Conservation (phyloP, 495 filamentous ascomycete species). For the Tuber aestivum region DNA sequence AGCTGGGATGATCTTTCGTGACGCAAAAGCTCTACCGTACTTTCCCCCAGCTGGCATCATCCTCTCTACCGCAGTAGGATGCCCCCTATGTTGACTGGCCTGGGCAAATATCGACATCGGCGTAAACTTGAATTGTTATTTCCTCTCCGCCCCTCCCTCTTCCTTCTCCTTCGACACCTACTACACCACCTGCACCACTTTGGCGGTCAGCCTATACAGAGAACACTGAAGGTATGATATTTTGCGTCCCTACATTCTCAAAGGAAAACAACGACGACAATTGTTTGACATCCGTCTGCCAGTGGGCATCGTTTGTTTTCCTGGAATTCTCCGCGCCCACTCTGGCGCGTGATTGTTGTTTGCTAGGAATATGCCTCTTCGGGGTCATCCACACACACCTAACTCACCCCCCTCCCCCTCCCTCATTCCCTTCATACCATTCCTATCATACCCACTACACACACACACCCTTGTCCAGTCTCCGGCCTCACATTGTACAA, state of each 20-base stretch:
- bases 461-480: background rate
- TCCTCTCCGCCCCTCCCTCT: background rate
- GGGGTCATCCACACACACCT: background rate
- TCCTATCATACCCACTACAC: background rate
- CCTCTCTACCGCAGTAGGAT: no score
- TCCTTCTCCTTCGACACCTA: background rate
- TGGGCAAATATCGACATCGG: background rate
- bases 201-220: background rate
- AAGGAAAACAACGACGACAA: no score
- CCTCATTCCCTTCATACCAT: background rate
- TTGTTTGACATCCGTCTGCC: background rate
- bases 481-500: background rate
- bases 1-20: background rate
- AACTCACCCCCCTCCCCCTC: background rate
- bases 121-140: background rate
- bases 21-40: background rate
- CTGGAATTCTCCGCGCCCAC: background rate
- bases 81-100: no score
- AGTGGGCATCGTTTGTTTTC: background rate
- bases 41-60: no score
- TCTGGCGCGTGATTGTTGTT: background rate
- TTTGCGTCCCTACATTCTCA: background rate
- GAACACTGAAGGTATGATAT: background rate
- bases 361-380: background rate
- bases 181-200: background rate